These are phyloP conservation scores for Sclerotinia minor DNA, from an alignment of 2,329 filamentous ascomycete species.

Conservation along the genomic window DNA sequence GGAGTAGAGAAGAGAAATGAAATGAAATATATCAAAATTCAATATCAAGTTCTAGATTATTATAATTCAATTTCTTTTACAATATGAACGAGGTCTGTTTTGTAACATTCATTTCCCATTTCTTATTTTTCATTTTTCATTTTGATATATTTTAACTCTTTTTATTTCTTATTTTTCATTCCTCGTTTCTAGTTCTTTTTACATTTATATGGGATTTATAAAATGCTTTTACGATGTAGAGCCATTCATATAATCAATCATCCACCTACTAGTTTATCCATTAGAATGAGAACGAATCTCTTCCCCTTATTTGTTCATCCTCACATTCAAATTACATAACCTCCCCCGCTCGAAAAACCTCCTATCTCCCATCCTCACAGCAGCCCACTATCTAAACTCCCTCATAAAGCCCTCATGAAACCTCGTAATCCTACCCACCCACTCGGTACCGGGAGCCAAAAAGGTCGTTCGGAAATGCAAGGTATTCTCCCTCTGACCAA, in stretches of 20 bases:
- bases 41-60: too few species aligned
- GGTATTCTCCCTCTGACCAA: conserved; percentile 89
- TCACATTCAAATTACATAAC: background rate
- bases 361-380: background rate
- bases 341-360: too few species aligned
- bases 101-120: too few species aligned
- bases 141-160: background rate
- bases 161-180: background rate
- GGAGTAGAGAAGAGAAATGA: too few species aligned
- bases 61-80: too few species aligned
- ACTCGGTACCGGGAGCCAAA: conserved; percentile 92
- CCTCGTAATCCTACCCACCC: conserved; percentile 81
- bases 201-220: too few species aligned
- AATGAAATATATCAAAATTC: too few species aligned
- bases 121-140: background rate
- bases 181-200: background rate
- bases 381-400: conserved; percentile 56
- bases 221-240: background rate
- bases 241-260: background rate
- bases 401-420: conserved; percentile 93
- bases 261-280: background rate
- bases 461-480: conserved; percentile 97
- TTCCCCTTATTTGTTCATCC: background rate
- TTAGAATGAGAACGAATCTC: too few species aligned
- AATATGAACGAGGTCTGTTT: too few species aligned